Evolutionary conservation across 345 rosid genomes (phyloP).

Genomic region (Viola odorata): DNA sequence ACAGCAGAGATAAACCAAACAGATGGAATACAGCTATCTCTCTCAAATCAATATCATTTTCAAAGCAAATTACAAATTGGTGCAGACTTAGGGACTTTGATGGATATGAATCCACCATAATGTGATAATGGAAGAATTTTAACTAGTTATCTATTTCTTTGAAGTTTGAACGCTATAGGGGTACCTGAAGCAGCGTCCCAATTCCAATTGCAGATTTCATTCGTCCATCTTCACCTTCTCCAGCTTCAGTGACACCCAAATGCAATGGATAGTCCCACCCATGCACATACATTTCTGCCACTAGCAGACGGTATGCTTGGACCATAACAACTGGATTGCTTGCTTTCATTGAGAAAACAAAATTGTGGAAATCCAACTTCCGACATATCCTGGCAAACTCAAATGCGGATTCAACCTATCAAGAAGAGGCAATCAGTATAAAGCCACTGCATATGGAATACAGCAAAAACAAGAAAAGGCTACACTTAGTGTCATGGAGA

Average conservation of each 20-base stretch:
- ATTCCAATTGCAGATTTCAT: slow-evolving; percentile 99
- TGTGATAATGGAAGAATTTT: background rate
- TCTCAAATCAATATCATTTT: background rate
- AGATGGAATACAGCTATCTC: background rate
- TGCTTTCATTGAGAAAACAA: slow-evolving; percentile 98
- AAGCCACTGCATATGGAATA: slow-evolving; percentile 14
- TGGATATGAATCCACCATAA: too few species aligned
- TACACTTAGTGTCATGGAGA: slow-evolving; percentile 5
- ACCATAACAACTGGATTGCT: slow-evolving; percentile 99
- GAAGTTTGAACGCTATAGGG: slow-evolving; percentile 1
- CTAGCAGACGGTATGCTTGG: slow-evolving; percentile 90
- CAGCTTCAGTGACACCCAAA: slow-evolving; percentile 98
- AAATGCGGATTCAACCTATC: slow-evolving; percentile 95
- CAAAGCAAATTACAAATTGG: background rate
- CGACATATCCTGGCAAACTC: slow-evolving; percentile 96
- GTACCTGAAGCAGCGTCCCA: slow-evolving; percentile 94
- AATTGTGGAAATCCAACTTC: slow-evolving; percentile 91
- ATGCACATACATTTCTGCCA: slow-evolving; percentile 90
- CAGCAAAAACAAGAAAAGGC: slow-evolving; percentile 13
- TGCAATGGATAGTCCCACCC: slow-evolving; percentile 99
- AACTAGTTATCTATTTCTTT: background rate
- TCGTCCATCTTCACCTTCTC: slow-evolving; percentile 99
- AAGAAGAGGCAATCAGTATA: slow-evolving; percentile 17
- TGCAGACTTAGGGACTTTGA: too few species aligned
- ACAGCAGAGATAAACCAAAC: background rate